Evolutionary conservation across 2,329 filamentous ascomycete species (phyloP).

Genomic region (Colletotrichum sp.): DNA sequence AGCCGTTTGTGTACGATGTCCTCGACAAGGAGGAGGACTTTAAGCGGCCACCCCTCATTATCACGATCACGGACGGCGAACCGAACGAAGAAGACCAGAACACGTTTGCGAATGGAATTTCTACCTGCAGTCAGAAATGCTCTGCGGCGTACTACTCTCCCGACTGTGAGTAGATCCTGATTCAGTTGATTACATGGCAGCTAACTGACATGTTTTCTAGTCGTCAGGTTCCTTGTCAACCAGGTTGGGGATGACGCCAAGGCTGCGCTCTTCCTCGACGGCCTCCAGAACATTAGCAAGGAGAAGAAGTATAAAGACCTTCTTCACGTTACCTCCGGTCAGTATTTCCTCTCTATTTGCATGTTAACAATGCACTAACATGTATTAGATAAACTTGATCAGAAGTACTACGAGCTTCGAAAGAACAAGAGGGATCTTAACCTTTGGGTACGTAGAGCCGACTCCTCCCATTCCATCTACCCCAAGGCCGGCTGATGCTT

Average conservation of each 20-base stretch:
- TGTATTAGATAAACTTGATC: background rate
- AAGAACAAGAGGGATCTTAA: background rate
- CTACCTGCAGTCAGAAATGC: background rate
- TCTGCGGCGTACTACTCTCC: background rate
- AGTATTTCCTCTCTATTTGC: background rate
- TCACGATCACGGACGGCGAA: background rate
- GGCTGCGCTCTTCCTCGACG: background rate
- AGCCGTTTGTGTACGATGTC: background rate
- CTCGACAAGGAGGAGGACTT: background rate
- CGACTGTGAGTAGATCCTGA: background rate
- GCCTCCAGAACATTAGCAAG: background rate
- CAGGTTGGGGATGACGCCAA: background rate
- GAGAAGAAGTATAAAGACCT: background rate
- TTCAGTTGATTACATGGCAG: too few relatives aligned
- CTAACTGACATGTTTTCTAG: background rate
- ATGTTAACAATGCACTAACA: accelerated
- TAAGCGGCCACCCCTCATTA: background rate
- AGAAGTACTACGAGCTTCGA: background rate
- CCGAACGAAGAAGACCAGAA: background rate
- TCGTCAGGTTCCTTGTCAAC: background rate
- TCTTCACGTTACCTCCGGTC: background rate
- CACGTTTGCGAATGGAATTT: background rate
- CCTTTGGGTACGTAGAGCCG: background rate
- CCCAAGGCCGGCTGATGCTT: accelerated
- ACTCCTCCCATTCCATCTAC: accelerated